phyloP scores from a whole-genome alignment of 495 filamentous ascomycete species.

The Penicillium antarcticum region DNA sequence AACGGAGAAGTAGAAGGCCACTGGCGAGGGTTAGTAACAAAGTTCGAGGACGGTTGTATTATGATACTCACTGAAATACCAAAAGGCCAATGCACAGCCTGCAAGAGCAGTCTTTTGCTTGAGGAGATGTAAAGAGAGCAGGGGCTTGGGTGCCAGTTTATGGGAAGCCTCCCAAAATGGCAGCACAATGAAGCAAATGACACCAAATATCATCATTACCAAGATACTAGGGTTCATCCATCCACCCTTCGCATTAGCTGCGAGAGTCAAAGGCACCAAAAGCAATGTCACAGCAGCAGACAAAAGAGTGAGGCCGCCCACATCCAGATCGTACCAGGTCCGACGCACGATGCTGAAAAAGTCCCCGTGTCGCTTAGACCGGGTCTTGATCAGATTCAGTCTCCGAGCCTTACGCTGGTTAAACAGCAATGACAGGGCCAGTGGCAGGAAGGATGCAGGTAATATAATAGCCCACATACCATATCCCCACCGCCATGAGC shows the following conservation, averaged over 20 bases:
- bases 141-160: slow-evolving; percentile 51
- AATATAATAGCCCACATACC: slow-evolving; percentile 57
- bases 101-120: slow-evolving; percentile 59
- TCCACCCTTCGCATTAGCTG: slow-evolving; percentile 41
- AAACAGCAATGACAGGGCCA: slow-evolving; percentile 50
- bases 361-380: slow-evolving; percentile 20
- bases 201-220: slow-evolving; percentile 58
- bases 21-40: slow-evolving; percentile 32
- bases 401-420: slow-evolving; percentile 55
- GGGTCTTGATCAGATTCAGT: slow-evolving; percentile 47
- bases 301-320: slow-evolving; percentile 55
- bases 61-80: slow-evolving; percentile 53
- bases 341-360: slow-evolving; percentile 34
- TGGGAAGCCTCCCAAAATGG: slow-evolving; percentile 59
- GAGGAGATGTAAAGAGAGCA: slow-evolving; percentile 59
- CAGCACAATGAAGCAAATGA: slow-evolving; percentile 52
- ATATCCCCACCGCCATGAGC: slow-evolving; percentile 58
- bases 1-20: slow-evolving; percentile 65
- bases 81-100: slow-evolving; percentile 55
- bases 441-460: slow-evolving; percentile 54
- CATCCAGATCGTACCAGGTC: slow-evolving; percentile 54
- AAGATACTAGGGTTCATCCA: slow-evolving; percentile 59
- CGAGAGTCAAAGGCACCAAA: slow-evolving; percentile 58
- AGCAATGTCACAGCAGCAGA: slow-evolving; percentile 56
- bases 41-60: not conserved